phyloP scores from a whole-genome alignment of 2,329 filamentous ascomycete genomes.

The Cercospora canescens region DNA sequence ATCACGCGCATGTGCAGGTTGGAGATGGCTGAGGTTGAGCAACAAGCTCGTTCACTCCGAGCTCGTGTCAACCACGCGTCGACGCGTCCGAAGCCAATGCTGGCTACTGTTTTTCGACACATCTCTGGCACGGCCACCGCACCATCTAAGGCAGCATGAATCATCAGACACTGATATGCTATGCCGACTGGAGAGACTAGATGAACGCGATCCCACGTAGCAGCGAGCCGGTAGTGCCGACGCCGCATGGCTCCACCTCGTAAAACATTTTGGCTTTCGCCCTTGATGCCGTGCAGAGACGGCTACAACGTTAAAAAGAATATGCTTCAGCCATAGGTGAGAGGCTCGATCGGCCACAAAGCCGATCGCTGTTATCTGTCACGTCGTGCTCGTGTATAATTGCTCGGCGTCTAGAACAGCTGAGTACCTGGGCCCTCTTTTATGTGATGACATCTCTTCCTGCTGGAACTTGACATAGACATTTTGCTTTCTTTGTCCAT shows the following conservation, averaged over 20 bases:
- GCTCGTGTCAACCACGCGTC: not conserved
- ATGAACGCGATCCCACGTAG: not conserved
- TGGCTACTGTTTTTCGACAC: not conserved
- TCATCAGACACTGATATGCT: not conserved
- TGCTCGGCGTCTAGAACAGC: not conserved
- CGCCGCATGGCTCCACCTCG: conserved; percentile 2
- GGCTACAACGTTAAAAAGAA: conserved; percentile 9
- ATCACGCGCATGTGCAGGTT: not conserved
- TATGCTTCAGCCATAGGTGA: conserved; percentile 8
- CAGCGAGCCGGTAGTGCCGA: not conserved
- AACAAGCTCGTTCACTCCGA: not conserved
- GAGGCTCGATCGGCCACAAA: conserved; percentile 6
- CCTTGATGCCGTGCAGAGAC: conserved; percentile 12
- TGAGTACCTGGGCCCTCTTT: not conserved
- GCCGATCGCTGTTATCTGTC: conserved; percentile 4
- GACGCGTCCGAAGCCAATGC: not conserved
- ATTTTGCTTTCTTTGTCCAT: not conserved
- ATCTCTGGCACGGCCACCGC: not conserved
- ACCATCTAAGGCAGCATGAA: not conserved
- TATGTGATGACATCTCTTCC: not conserved
- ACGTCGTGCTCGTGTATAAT: not conserved
- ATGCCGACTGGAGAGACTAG: not conserved
- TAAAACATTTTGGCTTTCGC: conserved; percentile 8
- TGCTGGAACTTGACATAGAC: not conserved
- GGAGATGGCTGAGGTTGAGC: not conserved